Base-by-base conservation (phyloP, 2,329 filamentous ascomycete genomes). In the Ceratocystis huliohia region DNA sequence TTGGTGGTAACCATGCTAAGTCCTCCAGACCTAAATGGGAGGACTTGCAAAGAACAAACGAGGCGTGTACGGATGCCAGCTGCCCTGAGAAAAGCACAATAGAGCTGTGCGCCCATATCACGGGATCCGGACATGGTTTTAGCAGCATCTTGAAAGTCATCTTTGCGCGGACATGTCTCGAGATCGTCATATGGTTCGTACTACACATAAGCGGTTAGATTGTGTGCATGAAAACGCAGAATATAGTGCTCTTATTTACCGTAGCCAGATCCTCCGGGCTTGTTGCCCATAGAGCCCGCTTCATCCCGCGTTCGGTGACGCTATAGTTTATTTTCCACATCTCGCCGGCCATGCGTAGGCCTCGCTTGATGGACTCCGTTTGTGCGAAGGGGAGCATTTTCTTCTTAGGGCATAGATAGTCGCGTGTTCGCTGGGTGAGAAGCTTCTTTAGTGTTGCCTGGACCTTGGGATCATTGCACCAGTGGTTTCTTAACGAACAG, bases 61-160 rank as follows among this genome's bases (percentile, higher is more conserved):
- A 99, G 80, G 13, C 94, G 83, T 4, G 89, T 81, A 69, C 91
- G 85, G 5, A 97, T 84, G 2, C 90, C 91, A n/a, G 82, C 84
- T n/a, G 85, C 84, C 20, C 94, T 86, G 3, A 99, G 80, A 41
- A 97, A 76, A 2, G 92, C 88, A 74, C 94, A 97, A 72, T 95
- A 96, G 0, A 99, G 75, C 73, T 97, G 92, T 1, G 91, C 89
- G 0, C 92, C 94, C 8, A 95, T 81, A 74, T 99, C 94, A 69
- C 92, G 84, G 7, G 93, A 97, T 0, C 93, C 95, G 69, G 85
- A 79, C 20, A 96, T 75, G 4, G 77, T 82, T 68, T 78, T 81
- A 0, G 92, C 90, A 37, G 88, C 86, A 46, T 80, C 79, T 3
- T 82, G 80, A 71, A 97, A 97, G 69, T 95, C 90, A 0, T 80